A percentile compares a stretch with the other conserved stretches of the same genome.
Evolutionary conservation across 176 grass and related monocot genomes (phyloP).

Genomic region (Lolium multiflorum): DNA sequence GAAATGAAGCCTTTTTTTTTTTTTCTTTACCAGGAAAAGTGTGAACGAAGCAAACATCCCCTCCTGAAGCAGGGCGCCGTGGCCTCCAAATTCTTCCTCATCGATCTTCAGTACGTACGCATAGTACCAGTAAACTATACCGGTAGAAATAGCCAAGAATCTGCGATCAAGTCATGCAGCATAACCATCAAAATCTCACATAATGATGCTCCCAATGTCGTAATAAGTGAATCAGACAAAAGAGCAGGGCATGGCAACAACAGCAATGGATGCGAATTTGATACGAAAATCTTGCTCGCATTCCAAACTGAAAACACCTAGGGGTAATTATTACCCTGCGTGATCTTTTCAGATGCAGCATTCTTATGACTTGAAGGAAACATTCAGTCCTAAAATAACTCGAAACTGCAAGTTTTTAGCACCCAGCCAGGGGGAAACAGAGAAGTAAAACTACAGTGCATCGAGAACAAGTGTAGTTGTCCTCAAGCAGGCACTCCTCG

Average conservation of each 20-base stretch:
- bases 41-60: constrained; percentile 94
- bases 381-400: not conserved
- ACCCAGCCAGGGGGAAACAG: not conserved
- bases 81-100: constrained; percentile 94
- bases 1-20: not conserved
- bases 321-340: not conserved
- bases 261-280: not conserved
- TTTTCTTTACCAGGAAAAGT: constrained; percentile 82
- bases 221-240: not conserved
- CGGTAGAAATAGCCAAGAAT: constrained; percentile 80
- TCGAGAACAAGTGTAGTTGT: not conserved
- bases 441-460: not conserved
- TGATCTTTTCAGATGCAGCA: not conserved
- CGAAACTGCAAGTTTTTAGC: not conserved
- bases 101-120: constrained; percentile 80
- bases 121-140: constrained; percentile 88
- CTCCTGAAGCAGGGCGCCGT: constrained; percentile 85
- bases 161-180: constrained; percentile 36
- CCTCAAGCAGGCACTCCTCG: not conserved
- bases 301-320: not conserved
- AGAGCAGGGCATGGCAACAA: too few relatives aligned
- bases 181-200: constrained; percentile 22
- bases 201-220: not conserved
- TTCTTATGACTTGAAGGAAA: not conserved
- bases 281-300: not conserved